Percentiles rank a stretch among this genome's conserved stretches.
These are phyloP conservation scores for Neurospora sp. DNA, from an alignment of 495 filamentous ascomycete species.

Conservation along the genomic window DNA sequence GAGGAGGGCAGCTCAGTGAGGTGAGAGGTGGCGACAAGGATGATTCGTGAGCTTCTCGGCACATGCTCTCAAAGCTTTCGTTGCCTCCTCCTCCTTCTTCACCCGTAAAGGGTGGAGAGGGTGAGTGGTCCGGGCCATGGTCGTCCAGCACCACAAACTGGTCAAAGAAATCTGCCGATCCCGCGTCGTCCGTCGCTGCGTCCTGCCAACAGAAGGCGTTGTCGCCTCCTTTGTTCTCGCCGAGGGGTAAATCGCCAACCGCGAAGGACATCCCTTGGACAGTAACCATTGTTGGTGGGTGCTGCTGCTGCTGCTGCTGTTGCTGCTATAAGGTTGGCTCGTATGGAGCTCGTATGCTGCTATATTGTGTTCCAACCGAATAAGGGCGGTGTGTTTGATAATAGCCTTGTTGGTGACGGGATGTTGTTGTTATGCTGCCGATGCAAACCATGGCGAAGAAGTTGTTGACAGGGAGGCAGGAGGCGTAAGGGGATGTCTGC, in stretches of 20 bases:
- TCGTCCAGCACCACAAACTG: conserved; percentile 36
- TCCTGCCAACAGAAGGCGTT: conserved; percentile 26
- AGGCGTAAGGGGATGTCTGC: conserved; percentile 1
- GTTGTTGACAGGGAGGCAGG: not conserved
- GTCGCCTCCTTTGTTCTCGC: conserved; percentile 31
- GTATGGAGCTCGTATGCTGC: not conserved
- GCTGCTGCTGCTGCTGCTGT: not conserved
- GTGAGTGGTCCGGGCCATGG: conserved; percentile 11
- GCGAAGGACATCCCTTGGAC: conserved; percentile 17
- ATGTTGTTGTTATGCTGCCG: not conserved
- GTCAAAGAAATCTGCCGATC: conserved; percentile 36
- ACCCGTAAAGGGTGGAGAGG: not conserved
- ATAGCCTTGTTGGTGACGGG: not conserved
- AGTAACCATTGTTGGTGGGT: conserved; percentile 14
- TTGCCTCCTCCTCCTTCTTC: conserved; percentile 7
- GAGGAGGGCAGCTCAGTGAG: not conserved
- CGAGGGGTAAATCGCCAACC: conserved; percentile 9
- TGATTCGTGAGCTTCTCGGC: conserved; percentile 7
- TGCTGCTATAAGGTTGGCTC: not conserved
- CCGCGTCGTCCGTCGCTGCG: conserved; percentile 20
- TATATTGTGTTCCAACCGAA: not conserved
- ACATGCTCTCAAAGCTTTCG: conserved; percentile 8
- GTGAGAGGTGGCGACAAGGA: conserved; percentile 11
- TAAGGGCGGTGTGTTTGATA: not conserved
- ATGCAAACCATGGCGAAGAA: not conserved